Evolutionary conservation across 768 basidiomycete species (phyloP), one percentile per base, ranked within the genome.

Genomic region (Boletus bicolor): DNA sequence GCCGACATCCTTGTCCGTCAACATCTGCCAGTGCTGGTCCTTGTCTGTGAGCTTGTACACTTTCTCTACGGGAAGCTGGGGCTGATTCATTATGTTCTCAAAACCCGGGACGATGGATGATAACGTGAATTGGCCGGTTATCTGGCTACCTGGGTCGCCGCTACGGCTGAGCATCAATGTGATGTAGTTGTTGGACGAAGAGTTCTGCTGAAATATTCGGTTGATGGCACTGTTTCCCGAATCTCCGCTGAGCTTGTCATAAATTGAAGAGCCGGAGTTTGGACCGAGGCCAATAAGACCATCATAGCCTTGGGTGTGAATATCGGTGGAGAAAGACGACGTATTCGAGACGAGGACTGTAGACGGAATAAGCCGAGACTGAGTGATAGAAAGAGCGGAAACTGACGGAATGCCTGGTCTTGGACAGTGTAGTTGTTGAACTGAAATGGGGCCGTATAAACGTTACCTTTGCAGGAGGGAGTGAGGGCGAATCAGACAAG

Each of bases 281-380:
- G 89, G 89, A n/a, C 89, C 89, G 17, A 91, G 79, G 24, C 89
- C 89, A 30, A 91, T 74, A 19, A 91, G 80, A 39, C 89, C 89
- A 54, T 84, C 79, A 60, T 83, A 87, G 0, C 83, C 86, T 64
- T 87, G 81, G 3, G 77, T 47, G 36, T 78, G 71, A 64, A 87
- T 83, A 61, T 88, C 71, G 15, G 78, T 70, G 5, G 86, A 81
- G 68, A 91, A 89, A 10, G 80, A 76, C 43, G 80, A 82, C 5
- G 84, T 82, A 61, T 89, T 77, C 2, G 75, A 64, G 35, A 89
- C 88, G 28, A 84, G 76, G 38, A 90, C 88, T 89, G 61, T 14
- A 39, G 28, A 14, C 0, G 17, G 39, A 38, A 21, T 58, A 19
- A 51, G 52, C 17, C 11, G 35, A 32, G 51, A n/a, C 28, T 17